phyloP scores from a whole-genome alignment of 805 yeast genomes.

The Saccharomyces mikatae region DNA sequence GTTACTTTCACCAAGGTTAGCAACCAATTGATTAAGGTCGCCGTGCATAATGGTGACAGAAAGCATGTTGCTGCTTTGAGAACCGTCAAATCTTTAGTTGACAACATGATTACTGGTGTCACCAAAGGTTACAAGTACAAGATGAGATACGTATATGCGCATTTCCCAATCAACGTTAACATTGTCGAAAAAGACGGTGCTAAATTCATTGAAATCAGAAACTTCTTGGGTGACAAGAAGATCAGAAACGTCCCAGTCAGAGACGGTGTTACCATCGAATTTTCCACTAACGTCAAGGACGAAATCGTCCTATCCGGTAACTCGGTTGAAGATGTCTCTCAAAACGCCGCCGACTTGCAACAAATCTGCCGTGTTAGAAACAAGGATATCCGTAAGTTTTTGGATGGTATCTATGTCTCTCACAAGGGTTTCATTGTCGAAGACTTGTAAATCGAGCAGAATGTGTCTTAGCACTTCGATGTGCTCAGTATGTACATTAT shows the following conservation, averaged over 20 bases:
- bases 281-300: slow-evolving; percentile 83
- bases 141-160: slow-evolving; percentile 99
- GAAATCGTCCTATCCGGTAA: slow-evolving; percentile 82
- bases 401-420: slow-evolving; percentile 99
- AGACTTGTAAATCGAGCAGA: slow-evolving; percentile 35
- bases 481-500: slow-evolving; percentile 3
- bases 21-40: slow-evolving; percentile 64
- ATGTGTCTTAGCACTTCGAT: not conserved
- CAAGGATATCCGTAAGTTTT: slow-evolving; percentile 99
- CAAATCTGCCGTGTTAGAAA: slow-evolving; percentile 97
- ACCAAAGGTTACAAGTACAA: slow-evolving; percentile 98
- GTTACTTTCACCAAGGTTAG: slow-evolving; percentile 81
- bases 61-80: slow-evolving; percentile 99
- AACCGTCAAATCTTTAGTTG: slow-evolving; percentile 91
- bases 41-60: slow-evolving; percentile 98
- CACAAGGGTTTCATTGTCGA: slow-evolving; percentile 84
- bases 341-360: slow-evolving; percentile 36
- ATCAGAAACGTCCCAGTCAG: slow-evolving; percentile 80
- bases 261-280: slow-evolving; percentile 83
- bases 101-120: slow-evolving; percentile 96
- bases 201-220: slow-evolving; percentile 88
- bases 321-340: slow-evolving; percentile 20
- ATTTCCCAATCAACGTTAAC: slow-evolving; percentile 99
- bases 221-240: slow-evolving; percentile 98
- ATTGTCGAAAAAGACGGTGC: slow-evolving; percentile 69